Conservation (phyloP, 208 protist species). For the Crithidia fasciculata region DNA sequence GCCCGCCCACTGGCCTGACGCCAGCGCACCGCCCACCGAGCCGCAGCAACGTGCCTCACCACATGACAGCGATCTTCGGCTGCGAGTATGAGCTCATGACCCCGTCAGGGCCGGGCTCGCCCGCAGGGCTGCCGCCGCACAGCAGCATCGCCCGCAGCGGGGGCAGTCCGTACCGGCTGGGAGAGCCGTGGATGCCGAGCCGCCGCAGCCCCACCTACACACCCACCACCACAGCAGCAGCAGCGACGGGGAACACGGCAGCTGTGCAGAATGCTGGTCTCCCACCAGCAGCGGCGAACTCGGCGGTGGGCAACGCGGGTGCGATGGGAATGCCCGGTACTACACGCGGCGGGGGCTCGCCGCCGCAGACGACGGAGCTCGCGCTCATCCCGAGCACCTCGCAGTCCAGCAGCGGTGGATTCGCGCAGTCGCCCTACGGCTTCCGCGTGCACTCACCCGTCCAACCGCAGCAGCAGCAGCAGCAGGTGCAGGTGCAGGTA, state of each 20-base stretch:
- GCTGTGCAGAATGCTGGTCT: too few species aligned
- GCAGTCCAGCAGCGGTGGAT: constrained; percentile 25
- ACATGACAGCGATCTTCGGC: constrained; percentile 33
- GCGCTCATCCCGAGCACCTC: constrained; percentile 34
- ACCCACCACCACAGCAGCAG: not conserved
- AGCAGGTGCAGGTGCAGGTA: not conserved
- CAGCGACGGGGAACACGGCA: not conserved
- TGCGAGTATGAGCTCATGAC: constrained; percentile 37
- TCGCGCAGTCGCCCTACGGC: constrained; percentile 34
- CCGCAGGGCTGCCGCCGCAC: constrained; percentile 29
- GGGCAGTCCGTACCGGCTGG: constrained; percentile 29
- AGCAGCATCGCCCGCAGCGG: constrained; percentile 15
- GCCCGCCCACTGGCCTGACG: constrained; percentile 17
- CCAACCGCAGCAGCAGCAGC: constrained; percentile 15
- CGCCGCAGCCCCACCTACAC: constrained; percentile 31
- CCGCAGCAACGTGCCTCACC: constrained; percentile 26
- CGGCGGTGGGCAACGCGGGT: constrained; percentile 11
- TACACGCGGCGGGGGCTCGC: constrained; percentile 10
- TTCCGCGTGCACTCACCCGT: constrained; percentile 34
- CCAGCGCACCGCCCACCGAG: constrained; percentile 31
- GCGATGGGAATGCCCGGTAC: constrained; percentile 25
- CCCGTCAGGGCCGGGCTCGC: constrained; percentile 26
- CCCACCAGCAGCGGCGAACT: too few species aligned
- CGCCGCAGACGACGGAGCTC: constrained; percentile 22
- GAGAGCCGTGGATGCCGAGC: constrained; percentile 28